These are phyloP conservation scores for Colletotrichum gigasporum DNA, from an alignment of 2,329 filamentous ascomycete species.

Conservation along the genomic window DNA sequence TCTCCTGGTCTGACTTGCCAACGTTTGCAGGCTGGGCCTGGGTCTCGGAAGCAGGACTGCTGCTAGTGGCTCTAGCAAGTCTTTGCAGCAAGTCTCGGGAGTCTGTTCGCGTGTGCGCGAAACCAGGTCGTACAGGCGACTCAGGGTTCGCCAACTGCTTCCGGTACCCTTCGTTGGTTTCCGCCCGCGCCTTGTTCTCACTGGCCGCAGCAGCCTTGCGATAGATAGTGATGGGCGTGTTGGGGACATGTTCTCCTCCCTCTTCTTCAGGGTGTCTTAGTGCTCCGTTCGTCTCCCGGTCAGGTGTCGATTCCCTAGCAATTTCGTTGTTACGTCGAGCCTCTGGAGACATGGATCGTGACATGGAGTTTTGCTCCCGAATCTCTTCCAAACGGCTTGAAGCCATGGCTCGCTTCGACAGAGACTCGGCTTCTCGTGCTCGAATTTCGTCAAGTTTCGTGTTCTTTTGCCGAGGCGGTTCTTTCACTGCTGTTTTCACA, in stretches of 20 bases:
- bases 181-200: constrained; percentile 15
- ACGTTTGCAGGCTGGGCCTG: not conserved
- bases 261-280: constrained; percentile 15
- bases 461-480: constrained; percentile 40
- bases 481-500: not conserved
- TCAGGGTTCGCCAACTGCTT: constrained; percentile 24
- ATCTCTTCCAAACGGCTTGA: constrained; percentile 62
- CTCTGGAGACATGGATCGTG: constrained; percentile 54
- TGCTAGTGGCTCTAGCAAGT: constrained; percentile 57
- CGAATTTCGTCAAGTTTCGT: constrained; percentile 61
- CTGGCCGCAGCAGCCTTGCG: constrained; percentile 33
- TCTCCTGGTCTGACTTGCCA: not conserved
- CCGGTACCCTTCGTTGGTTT: constrained; percentile 30
- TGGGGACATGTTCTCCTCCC: constrained; percentile 45
- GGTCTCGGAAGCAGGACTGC: constrained; percentile 49
- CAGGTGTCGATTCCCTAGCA: constrained; percentile 25
- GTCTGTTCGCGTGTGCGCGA: constrained; percentile 44
- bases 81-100: constrained; percentile 59
- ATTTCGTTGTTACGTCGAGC: constrained; percentile 40
- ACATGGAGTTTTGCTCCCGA: constrained; percentile 57
- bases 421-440: constrained; percentile 51
- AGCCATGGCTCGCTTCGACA: constrained; percentile 58
- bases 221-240: constrained; percentile 53
- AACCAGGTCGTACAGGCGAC: not conserved
- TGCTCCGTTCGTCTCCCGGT: not conserved